Conservation (phyloP, 202 grass and related monocot genomes). For the Alloteropsis angusta region DNA sequence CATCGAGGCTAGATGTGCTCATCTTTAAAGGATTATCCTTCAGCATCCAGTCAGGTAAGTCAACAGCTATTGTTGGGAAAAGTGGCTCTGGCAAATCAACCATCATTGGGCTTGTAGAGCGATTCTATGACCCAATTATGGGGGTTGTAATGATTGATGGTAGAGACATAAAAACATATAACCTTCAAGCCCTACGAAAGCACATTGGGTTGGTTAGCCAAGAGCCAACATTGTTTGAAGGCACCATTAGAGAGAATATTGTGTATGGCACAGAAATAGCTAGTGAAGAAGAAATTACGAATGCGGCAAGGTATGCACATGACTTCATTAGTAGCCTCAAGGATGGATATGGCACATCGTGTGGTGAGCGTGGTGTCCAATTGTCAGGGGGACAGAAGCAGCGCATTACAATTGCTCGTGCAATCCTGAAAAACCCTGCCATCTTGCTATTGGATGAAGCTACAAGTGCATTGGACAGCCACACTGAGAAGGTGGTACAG, state of each 20-base stretch:
- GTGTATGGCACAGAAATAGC: too few relatives aligned
- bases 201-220: conserved; percentile 16
- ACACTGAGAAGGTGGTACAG: conserved; percentile 72
- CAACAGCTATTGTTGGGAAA: conserved; percentile 70
- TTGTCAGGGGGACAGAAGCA: conserved; percentile 82
- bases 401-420: conserved; percentile 72
- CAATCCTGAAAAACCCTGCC: conserved; percentile 69
- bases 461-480: conserved; percentile 71
- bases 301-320: too few relatives aligned
- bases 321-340: too few relatives aligned
- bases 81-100: conserved; percentile 92
- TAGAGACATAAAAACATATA: conserved; percentile 55
- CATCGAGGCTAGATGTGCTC: too few relatives aligned
- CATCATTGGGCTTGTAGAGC: conserved; percentile 66
- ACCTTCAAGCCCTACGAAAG: conserved; percentile 55
- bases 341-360: conserved; percentile 29
- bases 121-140: conserved; percentile 72
- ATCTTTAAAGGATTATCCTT: too few relatives aligned
- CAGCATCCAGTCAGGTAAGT: conserved; percentile 40
- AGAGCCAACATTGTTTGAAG: too few relatives aligned
- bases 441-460: conserved; percentile 73
- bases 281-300: too few relatives aligned
- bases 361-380: conserved; percentile 69
- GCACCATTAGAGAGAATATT: too few relatives aligned
- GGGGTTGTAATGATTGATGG: conserved; percentile 61